Conservation (phyloP, 192 early-diverging fungal species). For the Coemansia pectinata region DNA sequence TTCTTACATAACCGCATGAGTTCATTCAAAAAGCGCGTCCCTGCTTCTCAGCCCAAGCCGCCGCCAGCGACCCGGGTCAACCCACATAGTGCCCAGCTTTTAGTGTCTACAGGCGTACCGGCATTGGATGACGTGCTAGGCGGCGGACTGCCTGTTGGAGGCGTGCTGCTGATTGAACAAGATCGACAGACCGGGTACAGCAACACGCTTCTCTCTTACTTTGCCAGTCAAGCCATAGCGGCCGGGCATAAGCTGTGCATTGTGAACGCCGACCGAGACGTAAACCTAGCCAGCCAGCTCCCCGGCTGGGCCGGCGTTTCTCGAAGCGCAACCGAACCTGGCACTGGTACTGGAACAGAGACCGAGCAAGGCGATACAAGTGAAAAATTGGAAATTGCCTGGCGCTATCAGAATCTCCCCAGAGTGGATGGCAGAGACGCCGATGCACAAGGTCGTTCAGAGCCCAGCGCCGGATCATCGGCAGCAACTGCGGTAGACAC, state of each 20-base stretch:
- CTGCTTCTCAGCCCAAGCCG: constrained; percentile 60
- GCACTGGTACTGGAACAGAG: constrained; percentile 13
- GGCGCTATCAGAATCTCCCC: constrained; percentile 89
- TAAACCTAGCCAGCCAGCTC: constrained; percentile 58
- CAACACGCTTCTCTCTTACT: constrained; percentile 76
- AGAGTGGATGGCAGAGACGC: constrained; percentile 14
- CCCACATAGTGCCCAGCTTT: constrained; percentile 72
- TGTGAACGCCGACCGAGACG: constrained; percentile 66
- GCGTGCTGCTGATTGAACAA: constrained; percentile 72
- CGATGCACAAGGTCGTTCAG: neutral
- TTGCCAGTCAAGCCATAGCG: constrained; percentile 82
- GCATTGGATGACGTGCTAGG: constrained; percentile 86
- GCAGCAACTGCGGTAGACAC: constrained; percentile 20
- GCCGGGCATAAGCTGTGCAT: constrained; percentile 70
- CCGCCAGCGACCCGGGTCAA: constrained; percentile 74
- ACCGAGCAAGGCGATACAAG: constrained; percentile 15
- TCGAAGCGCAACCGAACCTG: neutral
- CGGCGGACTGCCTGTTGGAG: constrained; percentile 84
- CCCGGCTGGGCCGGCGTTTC: constrained; percentile 45
- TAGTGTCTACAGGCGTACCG: constrained; percentile 81
- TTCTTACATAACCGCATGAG: constrained; percentile 16
- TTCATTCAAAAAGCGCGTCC: constrained; percentile 59
- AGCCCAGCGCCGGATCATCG: neutral
- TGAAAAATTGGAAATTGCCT: constrained; percentile 88
- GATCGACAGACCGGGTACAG: constrained; percentile 84